Evolutionary conservation across 2,329 filamentous ascomycete genomes (phyloP).

Genomic region (Alternaria gaisen): DNA sequence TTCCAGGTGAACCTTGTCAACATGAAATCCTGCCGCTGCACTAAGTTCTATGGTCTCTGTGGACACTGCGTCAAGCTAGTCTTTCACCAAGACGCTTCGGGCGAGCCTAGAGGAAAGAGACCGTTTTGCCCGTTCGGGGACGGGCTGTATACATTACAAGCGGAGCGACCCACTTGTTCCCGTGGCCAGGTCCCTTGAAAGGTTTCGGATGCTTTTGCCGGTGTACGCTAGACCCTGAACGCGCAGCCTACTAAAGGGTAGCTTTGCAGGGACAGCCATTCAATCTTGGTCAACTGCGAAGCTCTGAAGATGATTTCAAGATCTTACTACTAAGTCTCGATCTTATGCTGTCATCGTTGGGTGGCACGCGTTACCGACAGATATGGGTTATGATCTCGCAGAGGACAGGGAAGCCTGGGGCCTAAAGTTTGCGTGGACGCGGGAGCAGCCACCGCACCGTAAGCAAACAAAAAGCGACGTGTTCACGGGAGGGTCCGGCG

Average conservation of each 20-base stretch:
- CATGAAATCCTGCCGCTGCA: slow-evolving; percentile 6
- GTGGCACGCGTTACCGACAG: slow-evolving; percentile 1
- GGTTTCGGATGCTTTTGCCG: slow-evolving; percentile 6
- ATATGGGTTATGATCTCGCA: background rate
- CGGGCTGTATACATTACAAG: background rate
- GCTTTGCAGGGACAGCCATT: slow-evolving; percentile 3
- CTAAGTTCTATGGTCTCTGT: slow-evolving; percentile 1
- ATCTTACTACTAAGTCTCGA: background rate
- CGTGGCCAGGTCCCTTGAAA: slow-evolving; percentile 6
- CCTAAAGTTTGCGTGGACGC: slow-evolving; percentile 22
- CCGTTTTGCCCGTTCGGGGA: slow-evolving; percentile 2
- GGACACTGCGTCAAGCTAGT: slow-evolving; percentile 16
- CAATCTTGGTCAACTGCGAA: background rate
- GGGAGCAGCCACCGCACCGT: slow-evolving; percentile 25
- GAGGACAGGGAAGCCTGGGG: background rate
- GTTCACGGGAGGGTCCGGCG: slow-evolving; percentile 17
- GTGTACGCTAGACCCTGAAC: slow-evolving; percentile 3
- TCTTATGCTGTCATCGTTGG: background rate
- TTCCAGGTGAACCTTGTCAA: slow-evolving; percentile 1
- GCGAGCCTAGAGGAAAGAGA: slow-evolving; percentile 20
- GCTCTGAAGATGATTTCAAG: background rate
- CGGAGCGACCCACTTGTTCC: slow-evolving; percentile 5
- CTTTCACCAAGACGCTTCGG: slow-evolving; percentile 15
- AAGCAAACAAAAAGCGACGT: slow-evolving; percentile 26
- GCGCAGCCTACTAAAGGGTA: background rate